These are phyloP conservation scores for Neurospora sp. DNA, from an alignment of 495 filamentous ascomycete species.

Conservation along the genomic window DNA sequence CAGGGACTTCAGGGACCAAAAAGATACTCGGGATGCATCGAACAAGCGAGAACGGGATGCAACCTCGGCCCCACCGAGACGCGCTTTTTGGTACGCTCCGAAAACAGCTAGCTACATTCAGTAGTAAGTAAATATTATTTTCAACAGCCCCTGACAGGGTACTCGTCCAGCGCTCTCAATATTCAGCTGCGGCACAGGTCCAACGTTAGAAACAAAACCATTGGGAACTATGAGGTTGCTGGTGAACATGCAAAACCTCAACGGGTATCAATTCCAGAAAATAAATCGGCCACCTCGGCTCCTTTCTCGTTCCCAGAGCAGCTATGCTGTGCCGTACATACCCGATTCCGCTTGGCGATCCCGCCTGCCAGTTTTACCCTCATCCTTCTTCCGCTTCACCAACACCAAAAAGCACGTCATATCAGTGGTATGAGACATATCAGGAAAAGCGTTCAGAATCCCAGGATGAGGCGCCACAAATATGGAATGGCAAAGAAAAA, in stretches of 20 bases:
- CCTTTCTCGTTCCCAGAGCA: background rate
- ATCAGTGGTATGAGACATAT: background rate
- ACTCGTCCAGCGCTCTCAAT: background rate
- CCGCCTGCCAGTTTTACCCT: background rate
- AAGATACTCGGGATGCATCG: background rate
- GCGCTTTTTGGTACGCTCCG: background rate
- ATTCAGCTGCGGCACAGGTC: background rate
- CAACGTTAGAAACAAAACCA: background rate
- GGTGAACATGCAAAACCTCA: background rate
- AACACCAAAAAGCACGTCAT: background rate
- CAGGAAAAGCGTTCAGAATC: background rate
- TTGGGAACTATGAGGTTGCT: background rate
- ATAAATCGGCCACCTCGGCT: background rate
- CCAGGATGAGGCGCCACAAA: background rate
- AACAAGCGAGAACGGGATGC: background rate
- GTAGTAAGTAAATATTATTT: background rate
- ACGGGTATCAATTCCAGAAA: background rate
- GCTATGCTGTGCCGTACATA: background rate
- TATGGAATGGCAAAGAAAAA: background rate
- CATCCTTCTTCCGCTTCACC: background rate
- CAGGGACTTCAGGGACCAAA: background rate
- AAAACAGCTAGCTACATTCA: background rate
- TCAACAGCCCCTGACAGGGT: background rate
- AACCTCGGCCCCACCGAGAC: background rate
- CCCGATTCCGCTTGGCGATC: background rate